A percentile compares a stretch with the other conserved stretches of the same genome.
Conservation (phyloP, 2,329 filamentous ascomycete species). For the Stemphylium lycopersici region DNA sequence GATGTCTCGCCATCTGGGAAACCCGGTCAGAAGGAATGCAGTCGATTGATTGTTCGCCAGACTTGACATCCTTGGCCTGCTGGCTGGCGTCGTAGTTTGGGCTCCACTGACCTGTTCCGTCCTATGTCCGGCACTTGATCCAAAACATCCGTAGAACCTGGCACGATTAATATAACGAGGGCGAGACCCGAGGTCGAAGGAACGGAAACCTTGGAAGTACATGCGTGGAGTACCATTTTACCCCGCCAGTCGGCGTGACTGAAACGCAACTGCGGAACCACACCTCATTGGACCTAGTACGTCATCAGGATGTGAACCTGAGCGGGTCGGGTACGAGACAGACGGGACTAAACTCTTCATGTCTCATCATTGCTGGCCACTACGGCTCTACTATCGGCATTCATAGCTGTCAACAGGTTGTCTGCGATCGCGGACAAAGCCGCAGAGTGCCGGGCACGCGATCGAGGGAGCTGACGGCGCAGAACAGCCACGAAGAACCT, state of each 20-base stretch:
- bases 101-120: neutral
- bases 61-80: slow-evolving; percentile 1
- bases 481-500: neutral
- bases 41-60: slow-evolving; percentile 8
- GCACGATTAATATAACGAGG: slow-evolving; percentile 3
- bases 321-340: no score
- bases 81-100: neutral
- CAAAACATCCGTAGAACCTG: neutral
- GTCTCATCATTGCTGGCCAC: neutral
- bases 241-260: neutral
- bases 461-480: neutral
- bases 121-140: neutral
- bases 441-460: no score
- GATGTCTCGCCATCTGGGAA: no score
- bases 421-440: neutral
- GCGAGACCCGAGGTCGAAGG: neutral
- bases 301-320: neutral
- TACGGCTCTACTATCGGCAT: neutral
- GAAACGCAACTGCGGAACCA: neutral
- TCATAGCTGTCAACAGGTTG: neutral
- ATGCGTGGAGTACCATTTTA: neutral
- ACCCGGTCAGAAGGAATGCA: neutral
- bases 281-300: slow-evolving; percentile 6
- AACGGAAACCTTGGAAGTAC: neutral
- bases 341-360: neutral